phyloP scores from a whole-genome alignment of 495 filamentous ascomycete genomes.

The Penicillium lividum region DNA sequence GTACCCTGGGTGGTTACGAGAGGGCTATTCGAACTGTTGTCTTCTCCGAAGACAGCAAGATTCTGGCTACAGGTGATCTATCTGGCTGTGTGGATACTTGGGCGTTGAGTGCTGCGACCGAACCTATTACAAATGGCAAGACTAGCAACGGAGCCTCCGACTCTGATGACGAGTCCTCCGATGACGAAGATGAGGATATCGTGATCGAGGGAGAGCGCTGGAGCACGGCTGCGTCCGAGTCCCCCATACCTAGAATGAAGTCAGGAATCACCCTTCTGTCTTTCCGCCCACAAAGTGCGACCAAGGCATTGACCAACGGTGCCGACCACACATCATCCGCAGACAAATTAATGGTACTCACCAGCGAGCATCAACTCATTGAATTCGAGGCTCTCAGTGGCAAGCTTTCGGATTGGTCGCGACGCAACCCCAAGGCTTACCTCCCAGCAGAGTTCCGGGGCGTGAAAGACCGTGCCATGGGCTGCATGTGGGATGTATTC shows the following conservation, averaged over 20 bases:
- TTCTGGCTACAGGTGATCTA: conserved; percentile 77
- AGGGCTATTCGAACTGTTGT: conserved; percentile 69
- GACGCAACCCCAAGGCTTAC: conserved; percentile 71
- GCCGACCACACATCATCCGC: conserved; percentile 33
- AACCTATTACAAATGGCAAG: conserved; percentile 31
- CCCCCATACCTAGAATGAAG: conserved; percentile 76
- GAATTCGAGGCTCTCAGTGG: conserved; percentile 77
- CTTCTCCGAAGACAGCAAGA: conserved; percentile 79
- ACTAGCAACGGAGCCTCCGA: conserved; percentile 27
- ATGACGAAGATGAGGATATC: conserved; percentile 47
- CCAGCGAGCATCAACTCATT: conserved; percentile 71
- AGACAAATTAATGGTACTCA: conserved; percentile 71
- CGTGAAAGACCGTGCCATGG: conserved; percentile 75
- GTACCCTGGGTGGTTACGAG: conserved; percentile 76
- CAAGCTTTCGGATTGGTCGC: conserved; percentile 78
- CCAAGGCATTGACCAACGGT: conserved; percentile 42
- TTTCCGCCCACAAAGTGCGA: conserved; percentile 58
- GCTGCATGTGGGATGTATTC: conserved; percentile 78
- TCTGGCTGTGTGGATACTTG: conserved; percentile 87
- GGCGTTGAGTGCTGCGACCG: conserved; percentile 61
- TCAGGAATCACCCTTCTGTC: conserved; percentile 69
- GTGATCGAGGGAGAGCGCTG: conserved; percentile 57
- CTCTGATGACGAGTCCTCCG: conserved; percentile 55
- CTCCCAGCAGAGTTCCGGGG: conserved; percentile 72
- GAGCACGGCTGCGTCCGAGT: conserved; percentile 63